A percentile compares a stretch with the other conserved stretches of the same genome.
Evolutionary conservation across 108 stramenopile species (phyloP).

Genomic region (Schizochytrium sp.): DNA sequence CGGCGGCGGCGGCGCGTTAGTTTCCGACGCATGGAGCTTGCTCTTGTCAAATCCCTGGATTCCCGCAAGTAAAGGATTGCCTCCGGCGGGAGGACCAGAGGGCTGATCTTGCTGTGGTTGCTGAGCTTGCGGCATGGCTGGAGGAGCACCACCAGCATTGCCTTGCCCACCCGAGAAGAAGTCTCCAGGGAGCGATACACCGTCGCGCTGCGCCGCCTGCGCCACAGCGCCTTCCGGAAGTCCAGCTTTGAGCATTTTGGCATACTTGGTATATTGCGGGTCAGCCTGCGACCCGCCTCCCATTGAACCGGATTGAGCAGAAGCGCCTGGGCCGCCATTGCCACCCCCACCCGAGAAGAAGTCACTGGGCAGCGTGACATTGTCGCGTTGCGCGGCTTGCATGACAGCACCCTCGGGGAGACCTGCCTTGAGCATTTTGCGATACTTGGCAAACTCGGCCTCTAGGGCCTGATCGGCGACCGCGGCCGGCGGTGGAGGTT

Average conservation of each 20-base stretch:
- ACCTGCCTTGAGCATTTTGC: neutral
- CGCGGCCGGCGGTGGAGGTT: neutral
- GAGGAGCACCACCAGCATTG: neutral
- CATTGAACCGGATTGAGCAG: too few relatives aligned
- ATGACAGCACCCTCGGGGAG: neutral
- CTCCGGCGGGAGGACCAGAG: neutral
- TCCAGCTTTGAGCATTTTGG: slow-evolving; percentile 10
- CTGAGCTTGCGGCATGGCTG: neutral
- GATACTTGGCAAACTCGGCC: neutral
- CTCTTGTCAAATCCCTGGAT: neutral
- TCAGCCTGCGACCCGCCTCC: neutral
- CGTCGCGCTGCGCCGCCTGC: neutral
- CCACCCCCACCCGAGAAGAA: neutral
- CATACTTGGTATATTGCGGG: neutral
- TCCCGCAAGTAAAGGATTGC: neutral
- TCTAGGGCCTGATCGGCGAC: neutral
- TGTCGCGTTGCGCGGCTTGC: neutral
- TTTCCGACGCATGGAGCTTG: neutral
- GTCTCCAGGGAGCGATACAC: neutral
- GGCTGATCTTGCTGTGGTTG: neutral
- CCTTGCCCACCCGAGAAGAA: neutral
- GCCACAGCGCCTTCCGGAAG: neutral
- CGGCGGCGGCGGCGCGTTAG: too few relatives aligned
- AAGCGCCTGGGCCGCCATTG: too few relatives aligned
- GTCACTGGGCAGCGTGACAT: neutral